These are phyloP conservation scores for Nicotiana sylvestris DNA, from an alignment of 257 asterid genomes.

Conservation along the genomic window DNA sequence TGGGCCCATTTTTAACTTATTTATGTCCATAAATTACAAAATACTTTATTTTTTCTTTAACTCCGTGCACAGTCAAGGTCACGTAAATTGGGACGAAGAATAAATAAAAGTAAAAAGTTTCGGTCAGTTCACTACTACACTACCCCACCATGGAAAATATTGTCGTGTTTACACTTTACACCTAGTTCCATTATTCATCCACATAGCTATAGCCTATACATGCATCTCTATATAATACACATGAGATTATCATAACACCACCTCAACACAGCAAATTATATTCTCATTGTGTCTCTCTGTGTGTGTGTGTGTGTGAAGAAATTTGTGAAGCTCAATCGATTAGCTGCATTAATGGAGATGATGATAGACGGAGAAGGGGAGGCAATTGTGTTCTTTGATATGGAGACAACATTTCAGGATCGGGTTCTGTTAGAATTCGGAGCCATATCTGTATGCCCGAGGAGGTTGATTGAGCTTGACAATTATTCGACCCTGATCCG, in stretches of 20 bases:
- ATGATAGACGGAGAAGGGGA: not conserved
- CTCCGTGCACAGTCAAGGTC: no score
- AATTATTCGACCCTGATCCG: conserved; percentile 4
- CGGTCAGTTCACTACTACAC: not conserved
- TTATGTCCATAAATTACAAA: no score
- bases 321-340: not conserved
- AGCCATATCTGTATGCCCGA: conserved; percentile 7
- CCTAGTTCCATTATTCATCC: not conserved
- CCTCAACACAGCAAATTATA: not conserved
- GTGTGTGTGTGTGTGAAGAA: not conserved
- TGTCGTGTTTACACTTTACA: not conserved
- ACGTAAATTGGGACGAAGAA: no score
- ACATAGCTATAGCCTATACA: not conserved
- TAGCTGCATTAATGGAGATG: not conserved
- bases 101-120: not conserved
- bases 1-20: no score
- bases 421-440: conserved; percentile 1
- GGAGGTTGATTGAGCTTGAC: not conserved
- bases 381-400: conserved; percentile 1
- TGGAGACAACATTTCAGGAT: not conserved
- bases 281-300: not conserved
- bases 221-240: not conserved
- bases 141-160: not conserved
- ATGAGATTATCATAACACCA: no score
- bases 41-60: no score